These are phyloP conservation scores for Cicer bijugum DNA, from an alignment of 306 rosid species.

Conservation along the genomic window DNA sequence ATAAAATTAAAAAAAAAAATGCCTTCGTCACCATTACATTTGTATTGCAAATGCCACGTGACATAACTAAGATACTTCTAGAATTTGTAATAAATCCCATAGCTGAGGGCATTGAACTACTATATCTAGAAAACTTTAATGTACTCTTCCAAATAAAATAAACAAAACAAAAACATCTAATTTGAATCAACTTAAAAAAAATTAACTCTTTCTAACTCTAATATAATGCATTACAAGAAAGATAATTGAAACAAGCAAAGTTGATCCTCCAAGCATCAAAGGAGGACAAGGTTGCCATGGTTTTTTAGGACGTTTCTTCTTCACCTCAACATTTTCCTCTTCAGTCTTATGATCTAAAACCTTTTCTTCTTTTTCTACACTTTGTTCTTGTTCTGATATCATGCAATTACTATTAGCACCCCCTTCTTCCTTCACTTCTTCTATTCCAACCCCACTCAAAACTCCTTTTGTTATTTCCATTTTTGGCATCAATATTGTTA, in stretches of 20 bases:
- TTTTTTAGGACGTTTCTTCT: constrained; percentile 37
- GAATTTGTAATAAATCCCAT: not conserved
- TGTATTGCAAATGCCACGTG: not conserved
- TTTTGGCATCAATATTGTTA: constrained; percentile 69
- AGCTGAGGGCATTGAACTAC: not conserved
- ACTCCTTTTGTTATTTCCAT: constrained; percentile 51
- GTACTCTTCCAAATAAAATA: not conserved
- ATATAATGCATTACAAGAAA: constrained; percentile 45
- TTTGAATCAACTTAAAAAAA: not conserved
- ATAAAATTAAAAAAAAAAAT: too few relatives aligned
- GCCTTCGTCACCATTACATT: not conserved
- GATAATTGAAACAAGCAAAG: constrained; percentile 44
- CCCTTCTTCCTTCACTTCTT: constrained; percentile 66
- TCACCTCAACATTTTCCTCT: constrained; percentile 34
- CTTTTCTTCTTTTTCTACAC: constrained; percentile 23
- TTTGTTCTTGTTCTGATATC: constrained; percentile 34
- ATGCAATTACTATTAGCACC: constrained; percentile 31
- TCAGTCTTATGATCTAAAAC: constrained; percentile 19
- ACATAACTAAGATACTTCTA: not conserved
- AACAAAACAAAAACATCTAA: not conserved
- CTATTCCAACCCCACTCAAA: constrained; percentile 43
- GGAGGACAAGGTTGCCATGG: constrained; percentile 55
- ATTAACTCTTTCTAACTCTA: constrained; percentile 40
- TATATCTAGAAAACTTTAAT: not conserved
- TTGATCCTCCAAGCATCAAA: constrained; percentile 51